Base-by-base conservation (phyloP, 2,329 filamentous ascomycete species). In the Exophiala dermatitidis region DNA sequence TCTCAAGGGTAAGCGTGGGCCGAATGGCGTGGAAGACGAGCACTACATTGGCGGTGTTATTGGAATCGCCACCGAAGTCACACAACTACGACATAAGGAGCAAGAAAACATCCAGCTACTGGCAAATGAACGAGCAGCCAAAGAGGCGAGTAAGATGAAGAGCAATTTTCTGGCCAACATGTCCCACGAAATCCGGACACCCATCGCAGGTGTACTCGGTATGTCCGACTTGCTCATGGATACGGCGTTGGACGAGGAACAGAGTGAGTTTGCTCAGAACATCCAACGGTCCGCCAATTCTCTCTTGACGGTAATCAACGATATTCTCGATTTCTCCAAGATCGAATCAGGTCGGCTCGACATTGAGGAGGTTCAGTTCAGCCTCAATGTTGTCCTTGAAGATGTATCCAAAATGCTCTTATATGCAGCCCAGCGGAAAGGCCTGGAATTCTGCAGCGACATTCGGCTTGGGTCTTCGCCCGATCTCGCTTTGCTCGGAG, bases 301-400 rank as follows among this genome's bases (percentile, higher is more conserved):
- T 6, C 72, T 90, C 1, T 71, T 90, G 30, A 89, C 86, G 0
- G 85, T 90, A 34, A 90, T 90, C 69, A 90, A 90, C 63, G 86
- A 91, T 63, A 90, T 90, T 55, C 74, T 90, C 1, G 87, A 90
- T 68, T 87, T 90, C 64, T 89, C 85, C 5, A 90, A 90, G 66
- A 84, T 89, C 1, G 87, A 90, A 66, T 88, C 84, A 5, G 86
- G 87, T 2, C 77, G 84, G 5, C 70, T 90, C 19, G 86, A 90
- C 58, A 84, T 90, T 38, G 86, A 90, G 68, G 85, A 90, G 62
- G 85, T 90, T 0, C 85, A 88, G 57, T 91, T 90, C 62, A 88
- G 84, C 30, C 73, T 90, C 1, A 83, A 83, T 0, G 75, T 88
- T 1, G 81, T 89, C 8, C 80, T 90, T 4, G 77, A 79, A 38